A percentile compares a stretch with the other conserved stretches of the same genome.
phyloP scores from a whole-genome alignment of 1,139 yeast species.

The Sugiyamaella paludigena region DNA sequence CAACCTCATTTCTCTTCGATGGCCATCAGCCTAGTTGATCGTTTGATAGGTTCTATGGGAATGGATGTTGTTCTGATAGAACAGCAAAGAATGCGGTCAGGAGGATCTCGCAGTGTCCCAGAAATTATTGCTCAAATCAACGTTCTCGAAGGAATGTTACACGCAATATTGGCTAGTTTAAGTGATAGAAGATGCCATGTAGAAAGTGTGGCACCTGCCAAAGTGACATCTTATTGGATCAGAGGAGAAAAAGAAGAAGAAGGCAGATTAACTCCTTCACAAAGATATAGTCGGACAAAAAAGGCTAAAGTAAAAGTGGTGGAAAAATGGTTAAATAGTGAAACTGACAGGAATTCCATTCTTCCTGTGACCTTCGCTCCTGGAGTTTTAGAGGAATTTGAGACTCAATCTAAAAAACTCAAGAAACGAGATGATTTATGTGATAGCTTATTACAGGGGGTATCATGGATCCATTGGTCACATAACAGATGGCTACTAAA shows the following conservation, averaged over 20 bases:
- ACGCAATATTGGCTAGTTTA: slow-evolving; percentile 30
- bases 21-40: slow-evolving; percentile 25
- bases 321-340: slow-evolving; percentile 22
- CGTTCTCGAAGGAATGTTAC: slow-evolving; percentile 51
- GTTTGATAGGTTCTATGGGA: slow-evolving; percentile 7
- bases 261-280: slow-evolving; percentile 9
- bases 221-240: slow-evolving; percentile 33
- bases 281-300: slow-evolving; percentile 21
- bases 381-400: slow-evolving; percentile 9
- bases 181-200: slow-evolving; percentile 1
- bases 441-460: slow-evolving; percentile 58
- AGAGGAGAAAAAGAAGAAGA: slow-evolving; percentile 6
- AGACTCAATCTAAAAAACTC: slow-evolving; percentile 14
- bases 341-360: slow-evolving; percentile 1
- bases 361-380: slow-evolving; percentile 9
- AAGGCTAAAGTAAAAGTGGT: slow-evolving; percentile 25
- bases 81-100: slow-evolving; percentile 53
- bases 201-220: slow-evolving; percentile 32
- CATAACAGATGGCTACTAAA: slow-evolving; percentile 27
- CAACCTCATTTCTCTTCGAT: slow-evolving; percentile 31
- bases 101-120: slow-evolving; percentile 46
- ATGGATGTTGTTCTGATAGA: slow-evolving; percentile 46
- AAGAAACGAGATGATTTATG: slow-evolving; percentile 59
- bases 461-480: slow-evolving; percentile 53
- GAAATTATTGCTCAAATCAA: slow-evolving; percentile 54